Percentiles rank a stretch among this genome's conserved stretches.
These are phyloP conservation scores for Dalechampia spathulata DNA, from an alignment of 441 rosid genomes.

Conservation along the genomic window DNA sequence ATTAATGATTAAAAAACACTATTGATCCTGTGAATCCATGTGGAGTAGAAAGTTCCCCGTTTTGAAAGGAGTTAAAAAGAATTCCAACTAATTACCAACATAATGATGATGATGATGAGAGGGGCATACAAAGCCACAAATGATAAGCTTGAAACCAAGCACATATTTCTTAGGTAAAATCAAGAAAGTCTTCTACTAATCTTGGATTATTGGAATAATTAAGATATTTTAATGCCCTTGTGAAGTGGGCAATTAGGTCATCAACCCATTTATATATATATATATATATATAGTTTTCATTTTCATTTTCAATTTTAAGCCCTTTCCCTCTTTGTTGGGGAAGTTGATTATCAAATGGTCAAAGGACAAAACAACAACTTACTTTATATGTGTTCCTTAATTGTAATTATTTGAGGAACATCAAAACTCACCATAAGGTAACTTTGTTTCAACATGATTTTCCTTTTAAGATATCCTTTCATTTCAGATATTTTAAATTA, in stretches of 20 bases:
- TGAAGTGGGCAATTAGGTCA: conserved; percentile 18
- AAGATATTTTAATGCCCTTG: neutral
- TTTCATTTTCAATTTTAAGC: too few relatives aligned
- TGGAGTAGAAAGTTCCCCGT: conserved; percentile 11
- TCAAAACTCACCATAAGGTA: conserved; percentile 4
- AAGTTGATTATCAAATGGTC: conserved; percentile 32
- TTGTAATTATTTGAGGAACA: conserved; percentile 4
- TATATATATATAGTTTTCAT: too few relatives aligned
- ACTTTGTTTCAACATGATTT: neutral
- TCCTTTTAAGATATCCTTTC: too few relatives aligned
- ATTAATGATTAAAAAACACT: neutral
- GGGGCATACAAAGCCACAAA: neutral
- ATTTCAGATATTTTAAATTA: too few relatives aligned
- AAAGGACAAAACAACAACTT: conserved; percentile 18
- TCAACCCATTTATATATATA: neutral
- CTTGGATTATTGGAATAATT: conserved; percentile 14
- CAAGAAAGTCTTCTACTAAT: conserved; percentile 8
- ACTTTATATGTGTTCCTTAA: conserved; percentile 12
- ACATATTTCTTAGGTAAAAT: too few relatives aligned
- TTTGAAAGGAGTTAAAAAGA: conserved; percentile 6
- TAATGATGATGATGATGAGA: conserved; percentile 7
- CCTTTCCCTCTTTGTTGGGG: conserved; percentile 25
- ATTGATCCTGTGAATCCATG: neutral
- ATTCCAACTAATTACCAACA: conserved; percentile 8
- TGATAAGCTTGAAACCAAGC: too few relatives aligned